phyloP scores from a whole-genome alignment of 1,284 basidiomycete genomes.

The Sporisorium reilianum region DNA sequence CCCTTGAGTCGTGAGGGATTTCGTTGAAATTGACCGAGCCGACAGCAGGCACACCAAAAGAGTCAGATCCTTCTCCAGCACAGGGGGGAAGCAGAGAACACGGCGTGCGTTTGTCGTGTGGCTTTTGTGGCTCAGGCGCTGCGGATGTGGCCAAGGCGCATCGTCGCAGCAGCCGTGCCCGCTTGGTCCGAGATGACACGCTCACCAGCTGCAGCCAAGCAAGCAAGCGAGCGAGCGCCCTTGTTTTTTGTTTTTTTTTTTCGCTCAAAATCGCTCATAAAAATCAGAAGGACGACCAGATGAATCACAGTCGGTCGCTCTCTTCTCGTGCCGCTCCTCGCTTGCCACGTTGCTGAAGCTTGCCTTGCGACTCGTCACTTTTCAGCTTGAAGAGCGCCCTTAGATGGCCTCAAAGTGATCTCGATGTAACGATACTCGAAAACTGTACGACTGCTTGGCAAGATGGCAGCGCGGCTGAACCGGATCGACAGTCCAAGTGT shows the following conservation, averaged over 20 bases:
- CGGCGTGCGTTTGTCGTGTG: not conserved
- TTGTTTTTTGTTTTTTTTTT: not conserved
- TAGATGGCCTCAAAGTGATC: no score
- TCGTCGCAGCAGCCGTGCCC: not conserved
- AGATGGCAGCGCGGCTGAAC: not conserved
- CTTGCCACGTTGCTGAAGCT: no score
- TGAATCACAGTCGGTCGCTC: not conserved
- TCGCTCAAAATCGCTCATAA: not conserved
- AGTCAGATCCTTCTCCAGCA: no score
- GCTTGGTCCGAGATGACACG: not conserved
- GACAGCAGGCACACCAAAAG: constrained; percentile 4
- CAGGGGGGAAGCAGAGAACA: no score
- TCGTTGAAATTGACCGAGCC: not conserved
- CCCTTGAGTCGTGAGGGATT: no score
- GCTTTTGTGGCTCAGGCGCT: not conserved
- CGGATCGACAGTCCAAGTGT: not conserved
- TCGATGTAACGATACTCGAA: no score
- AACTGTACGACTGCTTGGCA: no score
- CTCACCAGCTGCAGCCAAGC: not conserved
- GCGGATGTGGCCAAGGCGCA: constrained; percentile 3
- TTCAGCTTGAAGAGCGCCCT: no score
- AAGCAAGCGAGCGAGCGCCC: no score
- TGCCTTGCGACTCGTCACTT: no score
- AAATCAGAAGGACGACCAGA: not conserved
- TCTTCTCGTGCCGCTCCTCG: not conserved